Conservation (phyloP, 495 filamentous ascomycete genomes). For the Aspergillus baeticus region DNA sequence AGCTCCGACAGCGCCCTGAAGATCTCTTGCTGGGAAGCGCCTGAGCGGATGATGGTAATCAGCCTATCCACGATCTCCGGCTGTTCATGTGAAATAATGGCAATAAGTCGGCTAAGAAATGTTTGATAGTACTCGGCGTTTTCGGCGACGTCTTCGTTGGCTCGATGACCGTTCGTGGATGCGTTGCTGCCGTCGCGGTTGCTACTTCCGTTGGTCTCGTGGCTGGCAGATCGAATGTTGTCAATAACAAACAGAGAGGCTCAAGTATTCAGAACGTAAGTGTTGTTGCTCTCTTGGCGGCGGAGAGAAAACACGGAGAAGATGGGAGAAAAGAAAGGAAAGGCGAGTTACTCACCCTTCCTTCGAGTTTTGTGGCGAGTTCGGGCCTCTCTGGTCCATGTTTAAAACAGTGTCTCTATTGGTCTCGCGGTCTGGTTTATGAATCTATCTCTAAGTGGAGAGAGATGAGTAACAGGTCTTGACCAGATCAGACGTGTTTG, state of each 20-base stretch:
- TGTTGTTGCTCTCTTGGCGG: not conserved
- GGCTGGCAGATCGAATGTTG: constrained; percentile 2
- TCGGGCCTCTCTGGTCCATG: constrained; percentile 3
- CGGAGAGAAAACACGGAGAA: not conserved
- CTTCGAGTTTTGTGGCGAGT: not conserved
- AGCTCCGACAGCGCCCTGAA: constrained; percentile 22
- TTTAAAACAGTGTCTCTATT: not conserved
- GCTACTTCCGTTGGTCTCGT: constrained; percentile 5
- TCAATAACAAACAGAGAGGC: constrained; percentile 1
- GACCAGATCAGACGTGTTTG: not conserved
- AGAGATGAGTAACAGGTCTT: not conserved
- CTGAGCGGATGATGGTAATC: constrained; percentile 33
- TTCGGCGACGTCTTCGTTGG: not conserved
- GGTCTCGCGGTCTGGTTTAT: not conserved
- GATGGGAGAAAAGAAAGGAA: not conserved
- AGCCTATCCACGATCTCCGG: constrained; percentile 25
- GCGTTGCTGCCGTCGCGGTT: constrained; percentile 6
- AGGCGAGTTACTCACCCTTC: constrained; percentile 4
- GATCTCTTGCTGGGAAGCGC: constrained; percentile 33
- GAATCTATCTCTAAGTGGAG: not conserved
- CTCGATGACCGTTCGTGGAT: not conserved
- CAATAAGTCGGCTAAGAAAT: constrained; percentile 32
- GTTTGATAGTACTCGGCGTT: constrained; percentile 26
- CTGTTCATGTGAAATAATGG: constrained; percentile 26
- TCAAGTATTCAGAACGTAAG: not conserved